Percentiles rank a stretch among this genome's conserved stretches.
phyloP scores from a whole-genome alignment of 2,329 filamentous ascomycete genomes.

The Pseudogymnoascus sp. region DNA sequence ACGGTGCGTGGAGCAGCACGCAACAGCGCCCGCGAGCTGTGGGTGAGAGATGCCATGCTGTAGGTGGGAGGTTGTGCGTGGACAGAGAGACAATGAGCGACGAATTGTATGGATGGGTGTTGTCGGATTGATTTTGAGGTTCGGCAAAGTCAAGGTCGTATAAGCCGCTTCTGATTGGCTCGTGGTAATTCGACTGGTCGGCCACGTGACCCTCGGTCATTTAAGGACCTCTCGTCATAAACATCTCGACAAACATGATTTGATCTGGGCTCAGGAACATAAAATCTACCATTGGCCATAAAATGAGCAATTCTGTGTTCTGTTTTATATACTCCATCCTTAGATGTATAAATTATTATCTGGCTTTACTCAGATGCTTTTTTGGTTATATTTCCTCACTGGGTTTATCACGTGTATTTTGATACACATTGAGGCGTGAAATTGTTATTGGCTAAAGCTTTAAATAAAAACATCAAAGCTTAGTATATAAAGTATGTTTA shows the following conservation, averaged over 20 bases:
- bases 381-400: not conserved
- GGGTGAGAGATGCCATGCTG: constrained; percentile 60
- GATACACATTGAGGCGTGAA: not conserved
- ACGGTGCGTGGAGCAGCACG: constrained; percentile 42
- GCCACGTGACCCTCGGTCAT: constrained; percentile 3
- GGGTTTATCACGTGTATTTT: not conserved
- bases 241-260: not conserved
- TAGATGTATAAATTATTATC: not conserved
- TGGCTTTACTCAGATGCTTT: not conserved
- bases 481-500: not conserved
- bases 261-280: not conserved
- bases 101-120: constrained; percentile 8
- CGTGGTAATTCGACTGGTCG: not conserved
- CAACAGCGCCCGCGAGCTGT: constrained; percentile 61
- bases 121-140: constrained; percentile 10
- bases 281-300: not conserved
- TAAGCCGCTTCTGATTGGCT: constrained; percentile 1
- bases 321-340: not conserved
- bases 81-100: constrained; percentile 7
- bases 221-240: not conserved
- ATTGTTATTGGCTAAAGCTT: not conserved
- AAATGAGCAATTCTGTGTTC: not conserved
- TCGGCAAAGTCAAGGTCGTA: constrained; percentile 9
- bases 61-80: constrained; percentile 14
- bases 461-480: not conserved